Conservation (phyloP, 75 land plant species). For the Chamaecyparis obtusa region DNA sequence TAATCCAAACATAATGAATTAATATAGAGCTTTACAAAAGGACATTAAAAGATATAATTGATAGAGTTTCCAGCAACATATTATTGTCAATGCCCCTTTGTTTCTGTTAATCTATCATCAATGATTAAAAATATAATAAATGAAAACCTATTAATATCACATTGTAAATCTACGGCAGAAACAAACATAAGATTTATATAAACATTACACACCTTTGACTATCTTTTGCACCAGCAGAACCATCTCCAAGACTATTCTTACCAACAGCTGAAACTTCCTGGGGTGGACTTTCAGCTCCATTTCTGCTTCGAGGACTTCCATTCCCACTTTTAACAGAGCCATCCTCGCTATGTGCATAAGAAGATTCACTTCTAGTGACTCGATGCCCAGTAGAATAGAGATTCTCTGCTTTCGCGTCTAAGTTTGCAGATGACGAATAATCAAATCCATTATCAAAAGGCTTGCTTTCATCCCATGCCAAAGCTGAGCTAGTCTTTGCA, state of each 20-base stretch:
- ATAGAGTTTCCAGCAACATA: not conserved
- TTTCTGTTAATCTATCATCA: not conserved
- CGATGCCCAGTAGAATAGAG: conserved; percentile 18
- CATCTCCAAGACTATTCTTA: conserved; percentile 31
- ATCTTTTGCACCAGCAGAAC: conserved; percentile 29
- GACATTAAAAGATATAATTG: not conserved
- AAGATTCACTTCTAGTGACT: conserved; percentile 40
- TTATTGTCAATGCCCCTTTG: not conserved
- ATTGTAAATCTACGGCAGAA: not conserved
- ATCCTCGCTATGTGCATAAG: conserved; percentile 46
- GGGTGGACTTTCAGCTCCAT: conserved; percentile 38
- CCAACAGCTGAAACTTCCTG: conserved; percentile 32
- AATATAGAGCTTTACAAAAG: not conserved
- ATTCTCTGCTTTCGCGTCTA: conserved; percentile 25
- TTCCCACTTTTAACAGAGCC: conserved; percentile 39
- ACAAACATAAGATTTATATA: not conserved
- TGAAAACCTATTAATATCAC: not conserved
- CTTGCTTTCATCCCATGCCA: conserved; percentile 26
- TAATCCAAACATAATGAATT: not conserved
- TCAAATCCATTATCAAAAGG: conserved; percentile 26
- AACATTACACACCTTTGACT: conserved; percentile 40
- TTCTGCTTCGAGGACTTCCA: conserved; percentile 39
- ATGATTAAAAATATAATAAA: not conserved
- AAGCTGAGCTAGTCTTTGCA: conserved; percentile 33
- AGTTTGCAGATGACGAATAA: conserved; percentile 24